Conservation (phyloP, 2,329 filamentous ascomycete genomes). For the Cladophialophora yegresii region DNA sequence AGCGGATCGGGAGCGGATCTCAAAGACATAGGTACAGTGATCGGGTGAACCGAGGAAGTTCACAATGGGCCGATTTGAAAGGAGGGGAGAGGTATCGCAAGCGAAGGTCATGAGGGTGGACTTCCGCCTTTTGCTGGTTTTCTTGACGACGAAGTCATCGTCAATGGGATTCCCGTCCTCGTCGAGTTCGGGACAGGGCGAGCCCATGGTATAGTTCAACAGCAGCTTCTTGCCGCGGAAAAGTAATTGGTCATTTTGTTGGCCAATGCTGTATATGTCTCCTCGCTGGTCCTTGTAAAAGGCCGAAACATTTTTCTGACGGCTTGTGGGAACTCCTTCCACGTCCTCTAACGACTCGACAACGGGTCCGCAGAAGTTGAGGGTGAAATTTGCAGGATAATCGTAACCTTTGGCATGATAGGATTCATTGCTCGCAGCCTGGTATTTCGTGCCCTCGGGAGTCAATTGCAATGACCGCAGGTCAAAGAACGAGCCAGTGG, state of each 20-base stretch:
- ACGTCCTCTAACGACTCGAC: slow-evolving; percentile 52
- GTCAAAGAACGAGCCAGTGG: slow-evolving; percentile 65
- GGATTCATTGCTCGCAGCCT: slow-evolving; percentile 47
- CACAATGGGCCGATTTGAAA: slow-evolving; percentile 54
- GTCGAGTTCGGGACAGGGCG: slow-evolving; percentile 59
- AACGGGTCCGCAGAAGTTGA: slow-evolving; percentile 55
- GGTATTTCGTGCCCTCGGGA: slow-evolving; percentile 49
- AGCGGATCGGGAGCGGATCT: slow-evolving; percentile 80
- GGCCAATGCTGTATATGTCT: slow-evolving; percentile 39
- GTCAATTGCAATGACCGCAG: slow-evolving; percentile 54
- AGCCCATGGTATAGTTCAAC: slow-evolving; percentile 74
- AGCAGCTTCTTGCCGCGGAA: slow-evolving; percentile 64
- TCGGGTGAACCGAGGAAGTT: slow-evolving; percentile 89
- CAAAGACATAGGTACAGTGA: slow-evolving; percentile 94
- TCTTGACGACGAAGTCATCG: slow-evolving; percentile 24
- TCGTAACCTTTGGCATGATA: slow-evolving; percentile 54
- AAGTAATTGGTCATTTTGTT: slow-evolving; percentile 50
- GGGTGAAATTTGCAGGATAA: slow-evolving; percentile 53
- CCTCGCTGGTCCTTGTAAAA: slow-evolving; percentile 45
- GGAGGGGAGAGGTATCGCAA: slow-evolving; percentile 72
- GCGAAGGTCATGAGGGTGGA: slow-evolving; percentile 90
- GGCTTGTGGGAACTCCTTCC: slow-evolving; percentile 46
- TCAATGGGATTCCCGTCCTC: slow-evolving; percentile 34
- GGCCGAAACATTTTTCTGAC: slow-evolving; percentile 53
- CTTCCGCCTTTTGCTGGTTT: slow-evolving; percentile 55